Evolutionary conservation across 2,329 filamentous ascomycete genomes (phyloP), one percentile per base, ranked within the genome.

Genomic region (Claviceps cyperi): DNA sequence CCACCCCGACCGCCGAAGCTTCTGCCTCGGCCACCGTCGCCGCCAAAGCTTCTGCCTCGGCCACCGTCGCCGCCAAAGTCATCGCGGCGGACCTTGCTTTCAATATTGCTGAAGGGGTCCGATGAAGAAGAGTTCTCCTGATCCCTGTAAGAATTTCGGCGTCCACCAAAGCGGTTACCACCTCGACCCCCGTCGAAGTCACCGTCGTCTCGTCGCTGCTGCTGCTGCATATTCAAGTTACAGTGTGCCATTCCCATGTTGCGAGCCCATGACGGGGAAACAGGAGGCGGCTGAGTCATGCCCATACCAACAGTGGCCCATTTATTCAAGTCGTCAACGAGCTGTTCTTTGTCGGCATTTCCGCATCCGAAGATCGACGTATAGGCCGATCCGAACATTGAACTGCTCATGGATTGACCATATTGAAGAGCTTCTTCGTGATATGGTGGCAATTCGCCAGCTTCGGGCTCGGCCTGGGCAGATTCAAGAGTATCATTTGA

Each of bases 361-460:
- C 66, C 74, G 43, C 68, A 68, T 49, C 81, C 79, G 43, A 86
- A 72, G 44, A 78, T 62, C 8, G 77, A 75, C 17, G 67, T 63
- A 65, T 86, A 88, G 0, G 73, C 69, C 4, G 61, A 57, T 7
- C 60, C 60, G 15, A 69, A 57, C 8, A 59, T 43, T 11, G 52
- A 45, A 11, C 53, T 52, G 19, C 71, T 69, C 3, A 78, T 58
- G 3, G 55, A 56, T 45, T 66, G 56, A 52, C 75, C 71, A 2
- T 74, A 71, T 1, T 67, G 56, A 9, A 63, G 57, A 15, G 76
- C 44, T 14, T 72, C 59, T 5, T 62, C 55, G 46, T 84, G 71
- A 5, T 71, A 65, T 38, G 63, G 60, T 3, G 72, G 72, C 21
- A 72, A 62, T 17, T 69, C 60, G 3, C 73, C 74, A 51, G 76